phyloP scores from a whole-genome alignment of 2,329 filamentous ascomycete species.

The Claviceps maximensis region DNA sequence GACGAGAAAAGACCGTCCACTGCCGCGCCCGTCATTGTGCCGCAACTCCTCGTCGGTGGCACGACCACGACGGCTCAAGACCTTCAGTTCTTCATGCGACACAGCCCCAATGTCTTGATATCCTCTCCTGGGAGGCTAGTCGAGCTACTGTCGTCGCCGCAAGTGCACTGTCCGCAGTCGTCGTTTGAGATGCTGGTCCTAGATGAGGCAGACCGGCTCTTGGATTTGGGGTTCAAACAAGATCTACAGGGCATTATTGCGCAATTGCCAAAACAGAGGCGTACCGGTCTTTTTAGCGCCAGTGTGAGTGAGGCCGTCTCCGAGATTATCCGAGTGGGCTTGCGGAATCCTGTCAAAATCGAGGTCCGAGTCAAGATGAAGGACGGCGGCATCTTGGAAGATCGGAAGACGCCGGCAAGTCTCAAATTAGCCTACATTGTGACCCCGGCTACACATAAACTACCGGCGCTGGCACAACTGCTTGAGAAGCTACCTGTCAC shows the following conservation, averaged over 20 bases:
- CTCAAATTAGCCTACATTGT: slow-evolving; percentile 82
- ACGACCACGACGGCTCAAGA: slow-evolving; percentile 71
- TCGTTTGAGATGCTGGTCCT: slow-evolving; percentile 87
- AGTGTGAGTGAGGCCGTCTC: slow-evolving; percentile 92
- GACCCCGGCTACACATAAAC: slow-evolving; percentile 63
- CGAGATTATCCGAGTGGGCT: slow-evolving; percentile 79
- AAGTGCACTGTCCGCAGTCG: slow-evolving; percentile 77
- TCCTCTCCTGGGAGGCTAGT: slow-evolving; percentile 83
- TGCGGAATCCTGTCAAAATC: slow-evolving; percentile 90
- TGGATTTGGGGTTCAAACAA: slow-evolving; percentile 89
- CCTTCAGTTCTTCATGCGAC: slow-evolving; percentile 68
- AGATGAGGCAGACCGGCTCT: slow-evolving; percentile 83
- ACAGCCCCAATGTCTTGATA: slow-evolving; percentile 78
- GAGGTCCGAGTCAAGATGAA: slow-evolving; percentile 77
- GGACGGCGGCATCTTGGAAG: slow-evolving; percentile 53
- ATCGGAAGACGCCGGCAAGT: slow-evolving; percentile 81
- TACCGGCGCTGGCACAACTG: slow-evolving; percentile 60
- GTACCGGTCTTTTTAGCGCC: slow-evolving; percentile 88
- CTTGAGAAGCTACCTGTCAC: slow-evolving; percentile 55
- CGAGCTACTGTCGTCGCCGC: slow-evolving; percentile 72
- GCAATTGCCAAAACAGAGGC: slow-evolving; percentile 77
- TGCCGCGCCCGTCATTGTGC: slow-evolving; percentile 47
- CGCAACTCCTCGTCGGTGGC: slow-evolving; percentile 80
- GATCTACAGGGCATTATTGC: slow-evolving; percentile 77
- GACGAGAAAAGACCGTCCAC: slow-evolving; percentile 42